A percentile compares a stretch with the other conserved stretches of the same genome.
Evolutionary conservation across 192 early-diverging fungal genomes (phyloP).

Genomic region (Coemansia sp.): DNA sequence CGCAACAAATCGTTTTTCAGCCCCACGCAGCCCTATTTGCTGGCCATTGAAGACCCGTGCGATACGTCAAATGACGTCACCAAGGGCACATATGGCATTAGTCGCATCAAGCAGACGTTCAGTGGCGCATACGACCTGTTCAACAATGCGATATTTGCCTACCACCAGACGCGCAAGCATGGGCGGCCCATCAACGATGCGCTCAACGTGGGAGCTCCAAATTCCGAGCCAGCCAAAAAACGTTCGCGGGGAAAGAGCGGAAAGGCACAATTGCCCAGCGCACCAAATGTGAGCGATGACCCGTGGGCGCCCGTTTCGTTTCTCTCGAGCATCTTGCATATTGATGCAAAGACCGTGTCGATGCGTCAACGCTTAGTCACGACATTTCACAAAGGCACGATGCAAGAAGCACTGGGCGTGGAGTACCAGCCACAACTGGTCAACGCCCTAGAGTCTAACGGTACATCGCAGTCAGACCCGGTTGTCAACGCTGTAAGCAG

Average conservation of each 20-base stretch:
- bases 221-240: conserved; percentile 15
- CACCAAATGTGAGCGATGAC: conserved; percentile 18
- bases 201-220: neutral
- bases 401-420: conserved; percentile 41
- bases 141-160: conserved; percentile 48
- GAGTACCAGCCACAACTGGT: conserved; percentile 40
- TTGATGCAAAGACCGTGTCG: conserved; percentile 12
- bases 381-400: conserved; percentile 30
- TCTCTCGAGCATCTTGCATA: conserved; percentile 43
- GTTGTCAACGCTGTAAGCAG: neutral
- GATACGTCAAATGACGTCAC: conserved; percentile 60
- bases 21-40: conserved; percentile 39
- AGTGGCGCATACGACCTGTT: conserved; percentile 51
- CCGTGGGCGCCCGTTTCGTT: conserved; percentile 51
- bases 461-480: neutral
- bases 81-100: conserved; percentile 51
- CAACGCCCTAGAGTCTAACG: conserved; percentile 12
- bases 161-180: conserved; percentile 51
- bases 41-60: conserved; percentile 59
- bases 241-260: conserved; percentile 25
- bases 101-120: conserved; percentile 49
- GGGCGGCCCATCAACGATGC: conserved; percentile 47
- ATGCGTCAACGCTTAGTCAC: conserved; percentile 21
- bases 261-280: neutral
- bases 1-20: conserved; percentile 22